A percentile compares a stretch with the other conserved stretches of the same genome.
phyloP scores from a whole-genome alignment of 192 early-diverging fungal species.

The Coemansia biformis region DNA sequence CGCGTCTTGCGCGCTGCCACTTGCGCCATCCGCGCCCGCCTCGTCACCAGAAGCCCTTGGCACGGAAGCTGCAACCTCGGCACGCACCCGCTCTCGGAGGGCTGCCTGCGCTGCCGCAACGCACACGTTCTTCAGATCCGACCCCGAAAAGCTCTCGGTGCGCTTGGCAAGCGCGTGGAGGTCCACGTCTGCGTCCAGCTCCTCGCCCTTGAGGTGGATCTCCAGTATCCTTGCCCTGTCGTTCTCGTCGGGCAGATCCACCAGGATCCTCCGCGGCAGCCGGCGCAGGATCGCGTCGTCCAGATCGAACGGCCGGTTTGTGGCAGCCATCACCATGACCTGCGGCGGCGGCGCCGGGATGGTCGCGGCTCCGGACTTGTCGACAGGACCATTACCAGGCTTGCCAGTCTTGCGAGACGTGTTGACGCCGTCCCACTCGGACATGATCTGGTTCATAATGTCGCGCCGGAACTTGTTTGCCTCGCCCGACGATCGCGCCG shows the following conservation, averaged over 20 bases:
- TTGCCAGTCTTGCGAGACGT: constrained; percentile 57
- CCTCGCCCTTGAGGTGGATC: constrained; percentile 75
- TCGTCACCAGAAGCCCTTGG: too few relatives aligned
- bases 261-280: constrained; percentile 83
- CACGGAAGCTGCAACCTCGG: constrained; percentile 49
- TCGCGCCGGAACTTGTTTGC: constrained; percentile 64
- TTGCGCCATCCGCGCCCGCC: background rate
- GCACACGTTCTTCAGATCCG: constrained; percentile 92
- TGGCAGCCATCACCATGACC: constrained; percentile 86
- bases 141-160: constrained; percentile 83
- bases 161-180: constrained; percentile 61
- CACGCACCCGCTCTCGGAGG: constrained; percentile 57
- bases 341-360: constrained; percentile 21
- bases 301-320: constrained; percentile 93
- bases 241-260: constrained; percentile 78
- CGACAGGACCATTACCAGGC: too few relatives aligned
- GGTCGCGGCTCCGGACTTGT: background rate
- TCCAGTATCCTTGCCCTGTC: constrained; percentile 71
- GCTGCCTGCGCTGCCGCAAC: constrained; percentile 73
- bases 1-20: constrained; percentile 15
- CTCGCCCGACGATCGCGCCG: constrained; percentile 56
- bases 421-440: constrained; percentile 89
- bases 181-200: constrained; percentile 55
- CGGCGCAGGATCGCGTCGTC: constrained; percentile 94
- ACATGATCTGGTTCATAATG: constrained; percentile 93